A percentile compares a stretch with the other conserved stretches of the same genome.
These are phyloP conservation scores for Scorias spongiosa DNA, from an alignment of 2,329 filamentous ascomycete genomes.

Conservation along the genomic window DNA sequence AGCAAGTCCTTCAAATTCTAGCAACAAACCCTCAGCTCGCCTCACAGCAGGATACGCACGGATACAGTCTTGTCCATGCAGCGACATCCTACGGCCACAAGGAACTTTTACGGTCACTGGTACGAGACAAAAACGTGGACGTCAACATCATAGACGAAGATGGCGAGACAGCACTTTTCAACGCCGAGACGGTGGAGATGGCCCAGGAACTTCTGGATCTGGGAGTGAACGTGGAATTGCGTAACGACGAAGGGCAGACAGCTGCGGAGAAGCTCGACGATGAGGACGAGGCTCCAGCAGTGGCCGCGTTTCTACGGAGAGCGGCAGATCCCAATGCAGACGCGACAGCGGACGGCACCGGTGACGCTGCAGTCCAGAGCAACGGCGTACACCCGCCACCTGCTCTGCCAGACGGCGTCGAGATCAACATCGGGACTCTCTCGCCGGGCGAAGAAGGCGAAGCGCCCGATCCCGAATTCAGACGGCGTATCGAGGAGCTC, in stretches of 20 bases:
- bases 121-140: conserved; percentile 62
- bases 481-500: conserved; percentile 74
- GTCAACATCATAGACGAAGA: conserved; percentile 80
- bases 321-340: conserved; percentile 16
- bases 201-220: conserved; percentile 70
- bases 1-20: conserved; percentile 59
- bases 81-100: conserved; percentile 84
- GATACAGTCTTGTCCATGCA: conserved; percentile 88
- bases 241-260: conserved; percentile 61
- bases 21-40: conserved; percentile 61
- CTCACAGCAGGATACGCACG: conserved; percentile 68
- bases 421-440: conserved; percentile 64
- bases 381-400: conserved; percentile 30
- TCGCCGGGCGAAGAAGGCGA: conserved; percentile 40
- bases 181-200: conserved; percentile 66
- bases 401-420: conserved; percentile 58
- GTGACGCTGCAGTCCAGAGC: conserved; percentile 6
- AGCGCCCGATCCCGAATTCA: conserved; percentile 65
- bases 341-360: conserved; percentile 15
- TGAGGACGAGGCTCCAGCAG: conserved; percentile 63
- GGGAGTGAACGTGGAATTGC: conserved; percentile 48
- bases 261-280: conserved; percentile 65
- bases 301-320: conserved; percentile 54
- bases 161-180: conserved; percentile 84
- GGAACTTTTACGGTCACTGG: conserved; percentile 58